phyloP scores from a whole-genome alignment of 768 basidiomycete genomes.

The Pulveroboletus frians region DNA sequence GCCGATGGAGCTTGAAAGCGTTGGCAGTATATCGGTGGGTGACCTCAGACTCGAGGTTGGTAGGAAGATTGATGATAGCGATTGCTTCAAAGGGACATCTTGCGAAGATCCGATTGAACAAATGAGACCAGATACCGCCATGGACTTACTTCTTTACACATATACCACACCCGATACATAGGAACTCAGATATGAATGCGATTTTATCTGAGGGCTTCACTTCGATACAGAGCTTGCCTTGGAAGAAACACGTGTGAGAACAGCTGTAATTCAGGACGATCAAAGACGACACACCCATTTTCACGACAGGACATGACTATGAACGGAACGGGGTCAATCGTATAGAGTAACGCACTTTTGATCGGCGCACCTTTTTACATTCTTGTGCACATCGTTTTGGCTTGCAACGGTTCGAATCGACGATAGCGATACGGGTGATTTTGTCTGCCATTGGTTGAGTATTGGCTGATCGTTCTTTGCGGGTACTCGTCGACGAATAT shows the following conservation, averaged over 20 bases:
- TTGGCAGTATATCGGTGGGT: conserved; percentile 99
- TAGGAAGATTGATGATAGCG: conserved; percentile 97
- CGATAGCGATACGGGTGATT: conserved; percentile 96
- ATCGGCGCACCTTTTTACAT: conserved; percentile 79
- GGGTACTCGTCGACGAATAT: background rate
- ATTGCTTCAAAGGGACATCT: conserved; percentile 99
- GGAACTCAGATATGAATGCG: conserved; percentile 96
- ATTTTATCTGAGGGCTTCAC: conserved; percentile 96
- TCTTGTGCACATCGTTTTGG: conserved; percentile 97
- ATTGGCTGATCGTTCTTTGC: conserved; percentile 2
- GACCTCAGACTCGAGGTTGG: conserved; percentile 91
- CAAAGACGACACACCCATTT: conserved; percentile 67
- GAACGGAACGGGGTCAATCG: conserved; percentile 3
- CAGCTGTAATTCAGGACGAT: background rate
- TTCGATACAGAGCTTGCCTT: conserved; percentile 97
- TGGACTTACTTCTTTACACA: conserved; percentile 92
- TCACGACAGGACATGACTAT: conserved; percentile 92
- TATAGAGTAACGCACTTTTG: conserved; percentile 1
- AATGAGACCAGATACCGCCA: background rate
- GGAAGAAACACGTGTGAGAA: background rate
- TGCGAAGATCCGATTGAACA: conserved; percentile 1
- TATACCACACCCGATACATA: conserved; percentile 99
- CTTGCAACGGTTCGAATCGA: conserved; percentile 88
- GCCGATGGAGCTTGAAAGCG: conserved; percentile 96
- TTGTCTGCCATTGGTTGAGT: conserved; percentile 71